Percentiles rank a stretch among this genome's conserved stretches.
phyloP scores from a whole-genome alignment of 805 yeast species.

The Wickerhamiella azymoides region DNA sequence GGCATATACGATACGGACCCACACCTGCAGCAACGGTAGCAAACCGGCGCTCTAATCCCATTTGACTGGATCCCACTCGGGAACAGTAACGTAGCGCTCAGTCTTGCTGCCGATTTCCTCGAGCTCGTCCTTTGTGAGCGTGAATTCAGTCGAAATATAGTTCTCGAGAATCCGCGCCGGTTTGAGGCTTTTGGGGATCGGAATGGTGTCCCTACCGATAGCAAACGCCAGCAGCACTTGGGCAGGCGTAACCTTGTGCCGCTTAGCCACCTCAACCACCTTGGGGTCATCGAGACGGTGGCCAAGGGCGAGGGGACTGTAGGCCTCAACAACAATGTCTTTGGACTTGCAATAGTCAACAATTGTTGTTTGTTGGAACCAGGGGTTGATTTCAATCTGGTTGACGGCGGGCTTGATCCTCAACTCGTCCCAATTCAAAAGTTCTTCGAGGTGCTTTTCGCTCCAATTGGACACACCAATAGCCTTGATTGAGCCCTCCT shows the following conservation, averaged over 20 bases:
- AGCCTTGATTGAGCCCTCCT: conserved; percentile 34
- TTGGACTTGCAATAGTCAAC: conserved; percentile 44
- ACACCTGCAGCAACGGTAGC: too few relatives aligned
- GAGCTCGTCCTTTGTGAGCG: conserved; percentile 21
- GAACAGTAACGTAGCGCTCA: conserved; percentile 21
- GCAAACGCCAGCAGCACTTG: conserved; percentile 39
- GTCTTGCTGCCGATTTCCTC: conserved; percentile 21
- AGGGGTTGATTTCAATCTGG: conserved; percentile 75
- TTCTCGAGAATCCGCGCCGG: conserved; percentile 46
- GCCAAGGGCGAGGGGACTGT: conserved; percentile 65
- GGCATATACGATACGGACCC: too few relatives aligned
- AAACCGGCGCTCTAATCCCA: conserved; percentile 9
- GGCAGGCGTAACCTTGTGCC: conserved; percentile 31
- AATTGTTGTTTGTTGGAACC: conserved; percentile 56
- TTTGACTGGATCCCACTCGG: conserved; percentile 27
- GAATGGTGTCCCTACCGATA: conserved; percentile 39
- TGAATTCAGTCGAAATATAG: conserved; percentile 39
- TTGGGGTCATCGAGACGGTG: conserved; percentile 31
- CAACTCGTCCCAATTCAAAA: conserved; percentile 34
- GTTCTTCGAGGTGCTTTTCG: conserved; percentile 39
- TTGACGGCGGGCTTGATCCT: conserved; percentile 53
- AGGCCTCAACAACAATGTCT: conserved; percentile 56
- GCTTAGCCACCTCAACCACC: conserved; percentile 26
- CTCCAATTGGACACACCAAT: conserved; percentile 60
- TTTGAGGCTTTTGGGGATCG: conserved; percentile 58